Percentiles rank a stretch among this genome's conserved stretches.
These are phyloP conservation scores for Kondoa malvinella DNA, from an alignment of 768 basidiomycete species.

Conservation along the genomic window DNA sequence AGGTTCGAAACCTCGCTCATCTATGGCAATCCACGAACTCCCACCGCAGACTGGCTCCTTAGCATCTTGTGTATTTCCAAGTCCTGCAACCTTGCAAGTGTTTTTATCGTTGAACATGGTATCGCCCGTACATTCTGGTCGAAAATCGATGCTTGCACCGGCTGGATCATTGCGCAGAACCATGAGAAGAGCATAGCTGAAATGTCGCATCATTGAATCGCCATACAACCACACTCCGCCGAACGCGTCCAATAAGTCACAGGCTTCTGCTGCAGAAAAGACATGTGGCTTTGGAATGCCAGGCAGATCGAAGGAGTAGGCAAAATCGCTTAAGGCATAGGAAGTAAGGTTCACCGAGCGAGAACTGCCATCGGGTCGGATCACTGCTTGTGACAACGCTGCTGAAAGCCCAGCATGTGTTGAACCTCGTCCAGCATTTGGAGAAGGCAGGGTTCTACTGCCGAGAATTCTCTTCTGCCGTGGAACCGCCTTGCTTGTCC, in stretches of 20 bases:
- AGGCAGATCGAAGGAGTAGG: slow-evolving; percentile 10
- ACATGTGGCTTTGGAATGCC: background rate
- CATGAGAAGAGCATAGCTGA: slow-evolving; percentile 12
- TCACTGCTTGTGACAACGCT: no score
- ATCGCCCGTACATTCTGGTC: slow-evolving; percentile 7
- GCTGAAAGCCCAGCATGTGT: no score
- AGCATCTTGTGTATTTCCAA: background rate
- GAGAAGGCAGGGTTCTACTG: no score
- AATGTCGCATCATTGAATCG: slow-evolving; percentile 10
- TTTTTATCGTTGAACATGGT: slow-evolving; percentile 10
- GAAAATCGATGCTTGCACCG: slow-evolving; percentile 2
- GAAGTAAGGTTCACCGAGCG: no score
- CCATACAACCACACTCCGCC: slow-evolving; percentile 7
- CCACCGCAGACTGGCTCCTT: background rate
- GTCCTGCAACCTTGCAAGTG: background rate
- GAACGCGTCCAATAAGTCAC: slow-evolving; percentile 11
- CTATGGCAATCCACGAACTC: background rate
- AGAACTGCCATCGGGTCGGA: no score
- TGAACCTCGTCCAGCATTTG: no score
- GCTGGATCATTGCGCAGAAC: slow-evolving; percentile 5
- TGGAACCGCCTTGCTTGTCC: no score
- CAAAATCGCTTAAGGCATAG: no score
- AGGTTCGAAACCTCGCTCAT: no score
- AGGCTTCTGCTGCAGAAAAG: slow-evolving; percentile 10
- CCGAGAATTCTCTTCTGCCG: no score